Evolutionary conservation across 352 stramenopile species (phyloP).

Genomic region (Plasmopara viticola): DNA sequence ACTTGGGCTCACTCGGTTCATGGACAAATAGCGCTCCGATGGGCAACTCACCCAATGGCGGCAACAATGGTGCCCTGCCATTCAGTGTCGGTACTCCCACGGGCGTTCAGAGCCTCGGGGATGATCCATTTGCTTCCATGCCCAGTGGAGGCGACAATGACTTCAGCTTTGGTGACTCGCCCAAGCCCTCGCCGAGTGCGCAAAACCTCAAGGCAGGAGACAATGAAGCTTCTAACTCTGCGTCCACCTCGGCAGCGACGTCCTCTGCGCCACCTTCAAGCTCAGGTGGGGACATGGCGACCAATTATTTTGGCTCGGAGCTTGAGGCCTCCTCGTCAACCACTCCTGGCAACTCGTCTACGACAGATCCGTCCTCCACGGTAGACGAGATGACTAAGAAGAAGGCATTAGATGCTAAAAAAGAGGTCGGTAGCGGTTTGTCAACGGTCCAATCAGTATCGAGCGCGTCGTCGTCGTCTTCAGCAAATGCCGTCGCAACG

Average conservation of each 20-base stretch:
- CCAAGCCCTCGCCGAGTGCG: slow-evolving; percentile 37
- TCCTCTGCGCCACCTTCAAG: slow-evolving; percentile 13
- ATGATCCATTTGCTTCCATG: slow-evolving; percentile 60
- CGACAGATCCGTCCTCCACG: slow-evolving; percentile 10
- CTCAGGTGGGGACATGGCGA: slow-evolving; percentile 31
- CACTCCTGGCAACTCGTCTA: slow-evolving; percentile 8
- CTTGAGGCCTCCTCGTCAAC: slow-evolving; percentile 24
- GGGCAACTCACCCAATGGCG: slow-evolving; percentile 56
- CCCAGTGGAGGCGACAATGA: slow-evolving; percentile 45
- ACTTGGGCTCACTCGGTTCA: slow-evolving; percentile 63
- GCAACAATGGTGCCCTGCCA: slow-evolving; percentile 32
- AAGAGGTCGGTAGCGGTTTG: slow-evolving; percentile 13
- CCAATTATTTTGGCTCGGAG: slow-evolving; percentile 66
- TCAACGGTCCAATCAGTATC: slow-evolving; percentile 7
- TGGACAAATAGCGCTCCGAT: slow-evolving; percentile 65
- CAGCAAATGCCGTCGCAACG: slow-evolving; percentile 5
- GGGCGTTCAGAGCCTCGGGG: slow-evolving; percentile 73
- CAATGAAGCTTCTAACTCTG: slow-evolving; percentile 1
- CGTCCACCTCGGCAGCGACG: neutral
- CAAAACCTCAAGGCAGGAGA: slow-evolving; percentile 14
- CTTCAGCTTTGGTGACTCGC: slow-evolving; percentile 77
- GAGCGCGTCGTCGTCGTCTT: slow-evolving; percentile 11
- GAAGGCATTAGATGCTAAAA: slow-evolving; percentile 23
- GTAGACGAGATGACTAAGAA: slow-evolving; percentile 26
- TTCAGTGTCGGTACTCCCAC: slow-evolving; percentile 84